Conservation (phyloP, 768 basidiomycete species). For the Tephrocybe sp. region DNA sequence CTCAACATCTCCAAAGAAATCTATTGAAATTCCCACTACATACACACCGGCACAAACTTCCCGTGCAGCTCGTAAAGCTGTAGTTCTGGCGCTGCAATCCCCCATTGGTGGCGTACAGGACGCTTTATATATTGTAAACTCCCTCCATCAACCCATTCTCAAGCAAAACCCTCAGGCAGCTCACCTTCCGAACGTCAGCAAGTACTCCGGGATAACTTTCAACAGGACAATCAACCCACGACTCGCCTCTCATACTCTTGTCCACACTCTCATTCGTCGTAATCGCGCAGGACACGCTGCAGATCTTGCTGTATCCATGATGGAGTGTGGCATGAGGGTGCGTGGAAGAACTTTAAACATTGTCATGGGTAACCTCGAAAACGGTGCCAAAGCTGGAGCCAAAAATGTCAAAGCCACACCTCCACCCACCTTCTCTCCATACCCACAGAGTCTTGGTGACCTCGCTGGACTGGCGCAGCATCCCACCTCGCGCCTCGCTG, state of each 20-base stretch:
- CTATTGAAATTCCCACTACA: not conserved
- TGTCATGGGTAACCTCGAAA: conserved; percentile 32
- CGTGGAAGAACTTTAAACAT: conserved; percentile 49
- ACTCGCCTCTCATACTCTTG: conserved; percentile 59
- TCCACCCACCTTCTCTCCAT: conserved; percentile 15
- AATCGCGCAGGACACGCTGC: conserved; percentile 44
- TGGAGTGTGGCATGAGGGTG: conserved; percentile 51
- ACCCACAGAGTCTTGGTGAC: conserved; percentile 28
- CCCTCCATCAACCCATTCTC: conserved; percentile 44
- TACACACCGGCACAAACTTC: conserved; percentile 22
- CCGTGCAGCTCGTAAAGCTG: conserved; percentile 37
- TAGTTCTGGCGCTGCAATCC: conserved; percentile 43
- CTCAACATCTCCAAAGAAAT: not conserved
- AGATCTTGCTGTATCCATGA: conserved; percentile 48
- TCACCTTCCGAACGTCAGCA: conserved; percentile 21
- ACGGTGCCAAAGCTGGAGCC: not conserved
- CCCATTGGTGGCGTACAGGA: conserved; percentile 40
- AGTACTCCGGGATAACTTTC: conserved; percentile 45
- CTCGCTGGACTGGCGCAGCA: conserved; percentile 35
- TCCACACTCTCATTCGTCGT: conserved; percentile 67
- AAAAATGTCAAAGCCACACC: not conserved
- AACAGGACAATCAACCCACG: conserved; percentile 53
- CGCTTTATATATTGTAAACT: conserved; percentile 59
- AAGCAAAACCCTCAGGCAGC: conserved; percentile 17
- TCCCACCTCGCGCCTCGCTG: conserved; percentile 45